These are phyloP conservation scores for Sporothrix inflata DNA, from an alignment of 2,329 filamentous ascomycete species.

Conservation along the genomic window DNA sequence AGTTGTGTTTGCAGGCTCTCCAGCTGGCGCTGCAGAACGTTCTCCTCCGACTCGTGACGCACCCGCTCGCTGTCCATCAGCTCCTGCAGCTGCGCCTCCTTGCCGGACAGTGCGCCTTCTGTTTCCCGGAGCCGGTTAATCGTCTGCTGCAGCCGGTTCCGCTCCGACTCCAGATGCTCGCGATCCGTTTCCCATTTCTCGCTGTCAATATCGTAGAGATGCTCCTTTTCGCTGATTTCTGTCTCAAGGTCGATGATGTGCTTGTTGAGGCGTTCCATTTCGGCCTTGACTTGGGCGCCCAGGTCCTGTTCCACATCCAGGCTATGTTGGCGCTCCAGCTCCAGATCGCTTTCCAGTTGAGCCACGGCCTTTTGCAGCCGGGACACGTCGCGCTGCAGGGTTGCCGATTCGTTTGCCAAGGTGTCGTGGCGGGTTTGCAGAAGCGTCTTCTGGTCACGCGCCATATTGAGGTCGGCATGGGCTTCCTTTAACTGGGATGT, in stretches of 20 bases:
- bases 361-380: slow-evolving; percentile 51
- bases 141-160: slow-evolving; percentile 68
- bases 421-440: slow-evolving; percentile 71
- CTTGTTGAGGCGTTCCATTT: slow-evolving; percentile 56
- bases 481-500: slow-evolving; percentile 57
- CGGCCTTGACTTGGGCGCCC: slow-evolving; percentile 51
- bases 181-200: slow-evolving; percentile 73
- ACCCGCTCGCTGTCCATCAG: slow-evolving; percentile 71
- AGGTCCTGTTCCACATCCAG: slow-evolving; percentile 65
- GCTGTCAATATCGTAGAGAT: slow-evolving; percentile 69
- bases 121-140: slow-evolving; percentile 70
- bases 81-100: slow-evolving; percentile 69
- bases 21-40: slow-evolving; percentile 71
- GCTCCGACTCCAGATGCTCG: slow-evolving; percentile 66
- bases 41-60: slow-evolving; percentile 73
- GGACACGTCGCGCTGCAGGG: slow-evolving; percentile 67
- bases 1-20: slow-evolving; percentile 74
- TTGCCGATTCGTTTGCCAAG: slow-evolving; percentile 65
- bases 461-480: slow-evolving; percentile 62
- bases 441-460: slow-evolving; percentile 67
- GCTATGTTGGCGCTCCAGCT: slow-evolving; percentile 60
- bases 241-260: slow-evolving; percentile 67
- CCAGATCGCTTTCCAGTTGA: slow-evolving; percentile 53
- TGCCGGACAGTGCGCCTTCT: slow-evolving; percentile 68
- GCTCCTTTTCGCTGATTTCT: slow-evolving; percentile 70